Percentiles rank a stretch among this genome's conserved stretches.
Conservation (phyloP, 441 rosid species). For the Adansonia gregorii region DNA sequence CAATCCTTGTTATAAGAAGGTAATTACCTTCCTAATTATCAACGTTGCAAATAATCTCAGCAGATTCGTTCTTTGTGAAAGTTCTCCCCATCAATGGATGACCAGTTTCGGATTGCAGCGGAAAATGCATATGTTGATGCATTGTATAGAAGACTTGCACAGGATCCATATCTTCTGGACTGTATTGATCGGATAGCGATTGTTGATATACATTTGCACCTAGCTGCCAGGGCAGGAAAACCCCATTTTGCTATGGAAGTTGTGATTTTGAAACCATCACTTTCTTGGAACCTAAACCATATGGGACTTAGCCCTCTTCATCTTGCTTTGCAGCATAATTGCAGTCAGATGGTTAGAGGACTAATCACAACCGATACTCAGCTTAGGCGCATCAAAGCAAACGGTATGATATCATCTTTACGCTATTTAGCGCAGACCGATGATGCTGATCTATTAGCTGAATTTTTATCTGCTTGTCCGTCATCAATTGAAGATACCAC, state of each 20-base stretch:
- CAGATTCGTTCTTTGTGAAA: not conserved
- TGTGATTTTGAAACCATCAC: conserved; percentile 41
- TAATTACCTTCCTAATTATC: not conserved
- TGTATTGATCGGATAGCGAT: conserved; percentile 16
- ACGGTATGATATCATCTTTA: conserved; percentile 41
- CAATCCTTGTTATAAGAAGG: not conserved
- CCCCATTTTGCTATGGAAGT: conserved; percentile 45
- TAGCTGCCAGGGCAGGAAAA: conserved; percentile 39
- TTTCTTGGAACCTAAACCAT: conserved; percentile 42
- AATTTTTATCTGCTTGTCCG: conserved; percentile 40
- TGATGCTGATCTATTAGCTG: conserved; percentile 35
- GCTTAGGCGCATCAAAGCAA: conserved; percentile 39
- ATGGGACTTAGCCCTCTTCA: conserved; percentile 47
- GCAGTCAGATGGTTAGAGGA: conserved; percentile 32
- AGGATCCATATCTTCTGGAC: conserved; percentile 34
- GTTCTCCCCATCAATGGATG: conserved; percentile 14
- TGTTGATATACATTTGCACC: conserved; percentile 43
- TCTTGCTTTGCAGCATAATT: conserved; percentile 13
- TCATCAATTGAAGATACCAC: conserved; percentile 50
- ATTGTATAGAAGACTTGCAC: conserved; percentile 20
- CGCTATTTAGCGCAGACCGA: conserved; percentile 39
- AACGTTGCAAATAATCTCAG: not conserved
- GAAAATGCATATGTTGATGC: conserved; percentile 24
- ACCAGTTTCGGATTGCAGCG: conserved; percentile 22
- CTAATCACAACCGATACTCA: conserved; percentile 28